These are phyloP conservation scores for Salix koriyanagi DNA, from an alignment of 345 rosid genomes.

Conservation along the genomic window DNA sequence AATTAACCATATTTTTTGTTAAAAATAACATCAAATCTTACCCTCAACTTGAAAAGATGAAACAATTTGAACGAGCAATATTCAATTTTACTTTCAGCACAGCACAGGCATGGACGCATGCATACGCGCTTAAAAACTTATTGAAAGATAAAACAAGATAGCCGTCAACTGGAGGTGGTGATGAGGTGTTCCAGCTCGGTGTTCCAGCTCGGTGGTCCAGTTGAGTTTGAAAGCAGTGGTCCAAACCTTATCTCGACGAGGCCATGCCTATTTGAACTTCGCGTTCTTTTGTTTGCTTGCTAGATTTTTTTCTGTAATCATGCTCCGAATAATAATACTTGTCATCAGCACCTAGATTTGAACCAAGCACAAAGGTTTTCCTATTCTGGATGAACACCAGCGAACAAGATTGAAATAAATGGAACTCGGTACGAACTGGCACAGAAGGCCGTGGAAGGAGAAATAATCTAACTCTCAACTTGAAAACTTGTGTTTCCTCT, in stretches of 20 bases:
- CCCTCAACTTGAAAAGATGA: no score
- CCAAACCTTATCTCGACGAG: not conserved
- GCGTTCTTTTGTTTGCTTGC: not conserved
- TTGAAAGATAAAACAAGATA: conserved; percentile 10
- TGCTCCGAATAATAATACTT: not conserved
- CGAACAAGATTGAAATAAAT: not conserved
- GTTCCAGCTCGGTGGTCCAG: conserved; percentile 23
- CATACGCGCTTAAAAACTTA: not conserved
- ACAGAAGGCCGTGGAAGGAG: not conserved
- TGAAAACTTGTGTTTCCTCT: not conserved
- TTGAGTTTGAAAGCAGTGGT: conserved; percentile 15
- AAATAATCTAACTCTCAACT: not conserved
- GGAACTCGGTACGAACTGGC: not conserved
- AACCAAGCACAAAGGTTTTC: not conserved
- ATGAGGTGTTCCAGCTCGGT: not conserved
- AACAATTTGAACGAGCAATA: not conserved
- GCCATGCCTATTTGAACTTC: not conserved
- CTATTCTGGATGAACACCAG: not conserved
- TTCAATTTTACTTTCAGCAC: not conserved
- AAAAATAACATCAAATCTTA: no score
- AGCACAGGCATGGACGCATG: not conserved
- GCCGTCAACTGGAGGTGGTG: conserved; percentile 27
- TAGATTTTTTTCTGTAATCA: not conserved
- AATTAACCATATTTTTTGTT: no score
- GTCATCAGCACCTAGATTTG: not conserved